phyloP scores from a whole-genome alignment of 331 rosid species.

The Phaseolus coccineus region DNA sequence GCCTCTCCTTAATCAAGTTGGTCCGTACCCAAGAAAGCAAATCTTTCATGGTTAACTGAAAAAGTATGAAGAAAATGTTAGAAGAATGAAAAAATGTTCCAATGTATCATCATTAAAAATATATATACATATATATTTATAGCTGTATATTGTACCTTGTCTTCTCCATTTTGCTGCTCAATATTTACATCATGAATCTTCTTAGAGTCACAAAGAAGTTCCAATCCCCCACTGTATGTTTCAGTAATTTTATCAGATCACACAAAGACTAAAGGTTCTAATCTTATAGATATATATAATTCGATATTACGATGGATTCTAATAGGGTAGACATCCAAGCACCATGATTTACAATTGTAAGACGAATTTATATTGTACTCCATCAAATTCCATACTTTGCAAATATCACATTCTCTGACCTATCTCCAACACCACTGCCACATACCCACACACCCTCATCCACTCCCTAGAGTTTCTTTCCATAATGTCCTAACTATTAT shows the following conservation, averaged over 20 bases:
- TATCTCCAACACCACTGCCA: too few species aligned
- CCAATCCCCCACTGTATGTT: slow-evolving; percentile 83
- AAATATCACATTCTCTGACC: too few species aligned
- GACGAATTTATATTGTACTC: too few species aligned
- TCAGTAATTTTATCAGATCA: slow-evolving; percentile 40
- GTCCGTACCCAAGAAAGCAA: slow-evolving; percentile 84
- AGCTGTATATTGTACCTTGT: slow-evolving; percentile 55
- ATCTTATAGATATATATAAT: neutral
- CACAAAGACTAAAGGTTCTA: slow-evolving; percentile 18
- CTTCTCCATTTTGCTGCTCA: slow-evolving; percentile 61
- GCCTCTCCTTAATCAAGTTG: slow-evolving; percentile 93
- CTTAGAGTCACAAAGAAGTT: slow-evolving; percentile 90
- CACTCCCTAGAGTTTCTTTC: too few species aligned
- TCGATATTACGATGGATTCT: too few species aligned
- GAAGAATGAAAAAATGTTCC: slow-evolving; percentile 9
- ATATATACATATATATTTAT: neutral
- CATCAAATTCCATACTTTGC: neutral
- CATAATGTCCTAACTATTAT: too few species aligned
- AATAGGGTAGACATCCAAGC: neutral
- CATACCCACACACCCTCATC: too few species aligned
- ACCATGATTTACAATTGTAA: neutral
- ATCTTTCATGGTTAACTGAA: slow-evolving; percentile 82
- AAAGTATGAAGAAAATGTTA: slow-evolving; percentile 28
- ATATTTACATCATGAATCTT: slow-evolving; percentile 79
- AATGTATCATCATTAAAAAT: neutral